Percentiles rank a stretch among this genome's conserved stretches.
Conservation (phyloP, 352 stramenopile genomes). For the Phytophthora uliginosa region DNA sequence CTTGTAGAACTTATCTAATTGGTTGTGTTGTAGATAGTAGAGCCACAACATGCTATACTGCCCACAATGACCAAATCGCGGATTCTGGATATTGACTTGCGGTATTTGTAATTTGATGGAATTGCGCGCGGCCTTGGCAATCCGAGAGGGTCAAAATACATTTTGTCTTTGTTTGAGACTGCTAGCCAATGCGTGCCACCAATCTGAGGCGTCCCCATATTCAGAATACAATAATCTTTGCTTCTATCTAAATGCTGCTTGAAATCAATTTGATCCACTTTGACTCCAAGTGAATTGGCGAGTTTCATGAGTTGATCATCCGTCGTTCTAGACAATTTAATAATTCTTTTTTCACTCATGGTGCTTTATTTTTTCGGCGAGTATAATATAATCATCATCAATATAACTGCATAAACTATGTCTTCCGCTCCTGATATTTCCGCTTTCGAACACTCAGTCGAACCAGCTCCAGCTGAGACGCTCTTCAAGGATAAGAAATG, state of each 20-base stretch:
- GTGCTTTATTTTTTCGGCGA: too few species aligned
- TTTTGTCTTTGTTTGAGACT: too few species aligned
- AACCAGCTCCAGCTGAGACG: background rate
- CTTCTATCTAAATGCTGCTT: conserved; percentile 1
- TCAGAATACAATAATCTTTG: conserved; percentile 5
- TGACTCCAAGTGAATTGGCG: conserved; percentile 10
- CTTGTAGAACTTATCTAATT: too few species aligned
- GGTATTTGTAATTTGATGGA: conserved; percentile 3
- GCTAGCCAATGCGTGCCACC: too few species aligned
- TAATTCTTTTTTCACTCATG: too few species aligned
- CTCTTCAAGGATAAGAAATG: background rate
- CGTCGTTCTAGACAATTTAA: conserved; percentile 10
- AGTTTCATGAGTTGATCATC: background rate
- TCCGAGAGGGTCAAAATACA: conserved; percentile 3
- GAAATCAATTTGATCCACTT: conserved; percentile 8
- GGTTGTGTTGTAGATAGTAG: background rate
- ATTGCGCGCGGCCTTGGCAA: conserved; percentile 3
- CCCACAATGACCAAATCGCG: background rate
- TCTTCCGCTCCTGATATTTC: conserved; percentile 9
- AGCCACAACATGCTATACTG: conserved; percentile 5
- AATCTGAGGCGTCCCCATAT: too few species aligned
- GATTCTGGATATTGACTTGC: background rate
- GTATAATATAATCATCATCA: too few species aligned
- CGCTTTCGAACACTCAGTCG: conserved; percentile 11
- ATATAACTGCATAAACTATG: too few species aligned